Conservation (phyloP, 2,329 filamentous ascomycete genomes). For the Colletotrichum sp. region DNA sequence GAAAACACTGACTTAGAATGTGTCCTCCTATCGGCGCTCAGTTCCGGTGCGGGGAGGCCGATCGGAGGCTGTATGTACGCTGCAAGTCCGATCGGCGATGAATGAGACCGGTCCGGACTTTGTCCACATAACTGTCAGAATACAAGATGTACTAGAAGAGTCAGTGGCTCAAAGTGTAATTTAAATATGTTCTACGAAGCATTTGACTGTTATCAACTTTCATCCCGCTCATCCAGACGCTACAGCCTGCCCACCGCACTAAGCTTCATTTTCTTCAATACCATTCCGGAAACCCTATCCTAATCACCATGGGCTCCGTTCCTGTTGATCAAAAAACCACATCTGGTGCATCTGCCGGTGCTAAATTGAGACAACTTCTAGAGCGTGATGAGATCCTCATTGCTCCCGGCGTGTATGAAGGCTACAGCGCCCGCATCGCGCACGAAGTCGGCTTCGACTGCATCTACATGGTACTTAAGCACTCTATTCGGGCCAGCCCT, state of each 20-base stretch:
- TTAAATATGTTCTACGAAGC: background rate
- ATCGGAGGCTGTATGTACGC: background rate
- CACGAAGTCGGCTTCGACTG: background rate
- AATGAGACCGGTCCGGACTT: background rate
- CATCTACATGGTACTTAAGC: background rate
- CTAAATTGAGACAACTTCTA: background rate
- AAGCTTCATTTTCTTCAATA: background rate
- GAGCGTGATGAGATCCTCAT: background rate
- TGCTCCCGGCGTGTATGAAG: background rate
- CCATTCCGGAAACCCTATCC: accelerated
- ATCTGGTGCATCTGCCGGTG: background rate
- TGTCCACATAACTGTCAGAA: background rate
- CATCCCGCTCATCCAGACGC: background rate
- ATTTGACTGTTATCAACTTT: background rate
- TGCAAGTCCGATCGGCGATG: background rate
- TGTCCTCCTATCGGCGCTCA: background rate
- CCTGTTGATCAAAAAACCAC: accelerated
- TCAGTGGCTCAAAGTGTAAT: background rate
- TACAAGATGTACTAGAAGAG: accelerated
- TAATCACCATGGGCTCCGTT: background rate
- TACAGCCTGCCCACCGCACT: accelerated
- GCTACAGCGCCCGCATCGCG: background rate
- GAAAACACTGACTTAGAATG: background rate
- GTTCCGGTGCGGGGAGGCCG: background rate
- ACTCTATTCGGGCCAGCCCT: accelerated